phyloP scores from a whole-genome alignment of 1,284 basidiomycete genomes.

The Kalmanozyma brasiliensis region DNA sequence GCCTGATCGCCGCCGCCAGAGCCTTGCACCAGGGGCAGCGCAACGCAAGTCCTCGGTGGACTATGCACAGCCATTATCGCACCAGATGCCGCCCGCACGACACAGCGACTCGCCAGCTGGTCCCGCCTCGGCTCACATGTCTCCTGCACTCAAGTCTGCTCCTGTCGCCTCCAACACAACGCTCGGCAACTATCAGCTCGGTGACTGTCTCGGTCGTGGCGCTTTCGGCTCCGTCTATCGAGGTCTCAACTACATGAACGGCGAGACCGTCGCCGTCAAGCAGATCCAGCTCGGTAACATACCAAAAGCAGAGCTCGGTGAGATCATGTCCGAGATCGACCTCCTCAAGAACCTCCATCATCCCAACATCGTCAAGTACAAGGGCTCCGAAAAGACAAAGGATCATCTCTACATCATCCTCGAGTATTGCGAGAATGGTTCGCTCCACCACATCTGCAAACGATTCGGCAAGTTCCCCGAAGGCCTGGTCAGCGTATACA shows the following conservation, averaged over 20 bases:
- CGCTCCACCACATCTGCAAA: conserved; percentile 92
- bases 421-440: conserved; percentile 99
- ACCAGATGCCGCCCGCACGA: not conserved
- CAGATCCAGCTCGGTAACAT: conserved; percentile 82
- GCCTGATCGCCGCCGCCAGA: conserved; percentile 10
- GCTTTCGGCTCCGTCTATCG: conserved; percentile 93
- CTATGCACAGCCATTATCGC: not conserved
- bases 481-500: conserved; percentile 92
- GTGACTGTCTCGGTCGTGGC: conserved; percentile 91
- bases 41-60: conserved; percentile 4
- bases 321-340: conserved; percentile 99
- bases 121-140: not conserved
- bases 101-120: conserved; percentile 5
- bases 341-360: conserved; percentile 92
- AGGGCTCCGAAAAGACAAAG: conserved; percentile 93
- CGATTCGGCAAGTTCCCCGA: conserved; percentile 98
- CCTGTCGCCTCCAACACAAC: conserved; percentile 4
- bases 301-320: conserved; percentile 87
- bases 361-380: conserved; percentile 97
- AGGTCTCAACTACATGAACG: conserved; percentile 93
- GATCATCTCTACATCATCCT: conserved; percentile 96
- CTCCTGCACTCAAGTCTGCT: conserved; percentile 4
- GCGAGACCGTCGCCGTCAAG: conserved; percentile 70
- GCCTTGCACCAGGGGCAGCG: not conserved
- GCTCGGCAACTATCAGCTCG: conserved; percentile 71